Conservation (phyloP, 208 protist species). For the Trypanosoma platydactyli region DNA sequence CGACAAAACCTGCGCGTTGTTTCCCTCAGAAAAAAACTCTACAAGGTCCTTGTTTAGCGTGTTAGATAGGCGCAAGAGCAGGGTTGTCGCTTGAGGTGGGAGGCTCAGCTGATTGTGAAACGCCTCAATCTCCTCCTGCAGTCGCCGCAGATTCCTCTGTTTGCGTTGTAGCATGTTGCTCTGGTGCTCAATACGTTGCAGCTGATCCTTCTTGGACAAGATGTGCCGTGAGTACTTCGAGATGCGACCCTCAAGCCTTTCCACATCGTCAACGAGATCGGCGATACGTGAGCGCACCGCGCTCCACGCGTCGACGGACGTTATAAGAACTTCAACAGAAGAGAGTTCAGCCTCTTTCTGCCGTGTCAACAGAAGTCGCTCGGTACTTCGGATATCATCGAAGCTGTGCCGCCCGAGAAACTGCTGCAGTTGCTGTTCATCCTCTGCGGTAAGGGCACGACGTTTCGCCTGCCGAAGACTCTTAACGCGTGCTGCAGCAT, state of each 20-base stretch:
- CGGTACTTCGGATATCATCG: conserved; percentile 76
- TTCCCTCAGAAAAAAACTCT: conserved; percentile 64
- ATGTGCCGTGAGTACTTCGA: conserved; percentile 73
- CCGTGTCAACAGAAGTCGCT: conserved; percentile 57
- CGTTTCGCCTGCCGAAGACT: conserved; percentile 69
- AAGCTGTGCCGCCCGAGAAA: conserved; percentile 57
- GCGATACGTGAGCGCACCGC: conserved; percentile 55
- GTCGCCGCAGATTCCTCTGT: conserved; percentile 69
- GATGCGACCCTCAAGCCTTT: conserved; percentile 76
- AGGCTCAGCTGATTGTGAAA: conserved; percentile 73
- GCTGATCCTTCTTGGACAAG: conserved; percentile 69
- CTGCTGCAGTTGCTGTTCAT: conserved; percentile 73
- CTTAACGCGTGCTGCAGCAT: conserved; percentile 70
- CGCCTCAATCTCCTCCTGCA: conserved; percentile 65
- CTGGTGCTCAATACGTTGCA: conserved; percentile 83
- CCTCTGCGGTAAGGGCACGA: conserved; percentile 61
- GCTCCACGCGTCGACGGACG: conserved; percentile 51
- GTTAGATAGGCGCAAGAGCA: conserved; percentile 51
- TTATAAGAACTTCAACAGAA: conserved; percentile 61
- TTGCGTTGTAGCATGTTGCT: conserved; percentile 83
- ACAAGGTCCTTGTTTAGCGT: conserved; percentile 44
- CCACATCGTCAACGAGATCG: conserved; percentile 64
- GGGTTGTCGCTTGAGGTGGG: conserved; percentile 33
- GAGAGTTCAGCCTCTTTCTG: conserved; percentile 78
- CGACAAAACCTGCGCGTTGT: conserved; percentile 62